Evolutionary conservation across 2,329 filamentous ascomycete genomes (phyloP).

Genomic region (Ophiostoma perfectum): DNA sequence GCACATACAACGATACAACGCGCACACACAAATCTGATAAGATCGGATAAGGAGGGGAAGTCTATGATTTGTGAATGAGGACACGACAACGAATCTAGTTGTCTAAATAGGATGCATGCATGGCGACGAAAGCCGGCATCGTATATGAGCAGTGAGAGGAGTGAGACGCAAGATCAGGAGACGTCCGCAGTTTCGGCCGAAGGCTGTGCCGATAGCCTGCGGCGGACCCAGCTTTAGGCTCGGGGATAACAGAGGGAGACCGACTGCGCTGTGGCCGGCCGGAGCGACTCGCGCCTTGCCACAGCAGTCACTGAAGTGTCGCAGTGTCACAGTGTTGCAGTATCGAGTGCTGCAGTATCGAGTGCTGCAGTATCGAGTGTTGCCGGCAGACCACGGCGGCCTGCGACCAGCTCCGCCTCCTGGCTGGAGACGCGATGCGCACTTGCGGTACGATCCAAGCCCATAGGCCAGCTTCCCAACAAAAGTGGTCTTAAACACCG

Average conservation of each 20-base stretch:
- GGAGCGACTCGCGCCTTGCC: background rate
- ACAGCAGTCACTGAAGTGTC: background rate
- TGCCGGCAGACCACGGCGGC: no score
- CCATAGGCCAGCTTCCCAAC: background rate
- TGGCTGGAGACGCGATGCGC: background rate
- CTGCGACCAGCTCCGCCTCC: no score
- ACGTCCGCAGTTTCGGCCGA: background rate
- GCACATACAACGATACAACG: background rate
- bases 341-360: no score
- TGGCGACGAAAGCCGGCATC: background rate
- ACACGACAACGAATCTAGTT: background rate
- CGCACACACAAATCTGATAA: slow-evolving; percentile 9
- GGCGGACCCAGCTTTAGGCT: background rate
- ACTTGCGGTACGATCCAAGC: background rate
- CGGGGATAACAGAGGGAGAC: background rate
- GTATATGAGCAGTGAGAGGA: background rate
- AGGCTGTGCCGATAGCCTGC: background rate
- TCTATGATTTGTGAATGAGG: background rate
- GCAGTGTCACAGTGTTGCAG: no score
- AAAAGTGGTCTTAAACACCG: background rate
- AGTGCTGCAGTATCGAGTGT: no score
- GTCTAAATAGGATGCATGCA: background rate
- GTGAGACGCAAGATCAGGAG: background rate
- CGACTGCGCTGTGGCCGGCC: background rate
- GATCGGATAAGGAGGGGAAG: slow-evolving; percentile 5